phyloP scores from a whole-genome alignment of 2,329 filamentous ascomycete genomes.

The Colletotrichum caudatum region DNA sequence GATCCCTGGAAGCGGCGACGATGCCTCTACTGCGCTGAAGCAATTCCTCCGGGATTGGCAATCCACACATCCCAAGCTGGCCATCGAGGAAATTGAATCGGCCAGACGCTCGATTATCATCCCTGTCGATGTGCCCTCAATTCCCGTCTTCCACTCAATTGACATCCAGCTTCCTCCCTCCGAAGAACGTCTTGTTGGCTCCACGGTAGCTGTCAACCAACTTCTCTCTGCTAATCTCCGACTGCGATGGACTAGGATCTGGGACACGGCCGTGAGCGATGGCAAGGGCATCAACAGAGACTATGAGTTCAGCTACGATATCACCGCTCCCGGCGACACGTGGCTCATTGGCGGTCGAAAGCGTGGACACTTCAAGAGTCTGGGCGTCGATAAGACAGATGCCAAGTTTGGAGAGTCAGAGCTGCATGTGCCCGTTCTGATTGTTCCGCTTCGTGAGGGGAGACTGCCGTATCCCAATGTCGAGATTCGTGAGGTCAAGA shows the following conservation, averaged over 20 bases:
- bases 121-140: conserved; percentile 87
- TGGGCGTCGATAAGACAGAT: conserved; percentile 51
- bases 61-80: conserved; percentile 49
- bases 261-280: conserved; percentile 63
- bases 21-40: conserved; percentile 46
- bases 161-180: conserved; percentile 62
- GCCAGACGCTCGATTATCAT: conserved; percentile 77
- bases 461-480: conserved; percentile 81
- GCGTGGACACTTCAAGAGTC: conserved; percentile 80
- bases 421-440: conserved; percentile 74
- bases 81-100: conserved; percentile 48
- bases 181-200: conserved; percentile 44
- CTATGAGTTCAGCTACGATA: conserved; percentile 85
- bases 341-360: conserved; percentile 90
- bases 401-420: conserved; percentile 59
- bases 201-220: conserved; percentile 71
- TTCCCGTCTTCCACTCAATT: conserved; percentile 85
- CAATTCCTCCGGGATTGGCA: conserved; percentile 56
- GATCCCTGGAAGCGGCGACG: conserved; percentile 51
- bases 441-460: conserved; percentile 85
- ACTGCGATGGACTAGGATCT: conserved; percentile 72
- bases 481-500: conserved; percentile 76
- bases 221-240: conserved; percentile 72
- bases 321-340: conserved; percentile 77
- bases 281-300: conserved; percentile 45